phyloP scores from a whole-genome alignment of 257 asterid genomes.

The Prunella vulgaris region DNA sequence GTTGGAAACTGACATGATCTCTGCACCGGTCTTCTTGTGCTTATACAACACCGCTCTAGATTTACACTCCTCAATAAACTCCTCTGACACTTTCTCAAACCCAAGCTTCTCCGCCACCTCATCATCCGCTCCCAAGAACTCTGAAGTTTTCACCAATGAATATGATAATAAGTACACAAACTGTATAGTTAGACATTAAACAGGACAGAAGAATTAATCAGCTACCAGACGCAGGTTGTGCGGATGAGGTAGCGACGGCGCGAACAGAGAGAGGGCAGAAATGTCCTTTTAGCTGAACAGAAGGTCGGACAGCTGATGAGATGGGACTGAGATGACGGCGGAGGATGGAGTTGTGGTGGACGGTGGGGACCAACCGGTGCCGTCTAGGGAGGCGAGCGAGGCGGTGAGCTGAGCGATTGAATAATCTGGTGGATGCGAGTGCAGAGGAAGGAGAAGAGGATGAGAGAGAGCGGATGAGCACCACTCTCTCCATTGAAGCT shows the following conservation, averaged over 20 bases:
- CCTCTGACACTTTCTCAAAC: constrained; percentile 81
- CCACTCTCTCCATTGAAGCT: constrained; percentile 74
- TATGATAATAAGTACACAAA: not conserved
- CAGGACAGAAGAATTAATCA: constrained; percentile 1
- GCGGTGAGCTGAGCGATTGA: constrained; percentile 59
- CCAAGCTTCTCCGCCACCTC: constrained; percentile 82
- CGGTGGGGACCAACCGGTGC: constrained; percentile 45
- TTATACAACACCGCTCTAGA: constrained; percentile 85
- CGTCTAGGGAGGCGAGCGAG: constrained; percentile 43
- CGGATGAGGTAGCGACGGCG: constrained; percentile 69
- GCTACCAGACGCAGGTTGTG: constrained; percentile 46
- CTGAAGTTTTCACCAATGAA: constrained; percentile 18
- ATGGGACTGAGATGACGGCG: constrained; percentile 43
- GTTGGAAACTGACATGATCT: constrained; percentile 86
- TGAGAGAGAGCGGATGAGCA: constrained; percentile 61
- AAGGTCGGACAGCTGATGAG: constrained; percentile 38
- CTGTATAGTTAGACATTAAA: not conserved
- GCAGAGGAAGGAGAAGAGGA: constrained; percentile 44
- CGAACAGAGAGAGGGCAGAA: constrained; percentile 51
- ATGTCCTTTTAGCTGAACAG: constrained; percentile 36
- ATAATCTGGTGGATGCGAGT: constrained; percentile 51
- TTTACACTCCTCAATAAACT: constrained; percentile 90
- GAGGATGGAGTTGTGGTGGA: constrained; percentile 38
- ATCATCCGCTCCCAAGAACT: constrained; percentile 65
- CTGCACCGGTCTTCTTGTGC: constrained; percentile 96